These are phyloP conservation scores for Psilocybe azurescens DNA, from an alignment of 768 basidiomycete genomes.

Conservation along the genomic window DNA sequence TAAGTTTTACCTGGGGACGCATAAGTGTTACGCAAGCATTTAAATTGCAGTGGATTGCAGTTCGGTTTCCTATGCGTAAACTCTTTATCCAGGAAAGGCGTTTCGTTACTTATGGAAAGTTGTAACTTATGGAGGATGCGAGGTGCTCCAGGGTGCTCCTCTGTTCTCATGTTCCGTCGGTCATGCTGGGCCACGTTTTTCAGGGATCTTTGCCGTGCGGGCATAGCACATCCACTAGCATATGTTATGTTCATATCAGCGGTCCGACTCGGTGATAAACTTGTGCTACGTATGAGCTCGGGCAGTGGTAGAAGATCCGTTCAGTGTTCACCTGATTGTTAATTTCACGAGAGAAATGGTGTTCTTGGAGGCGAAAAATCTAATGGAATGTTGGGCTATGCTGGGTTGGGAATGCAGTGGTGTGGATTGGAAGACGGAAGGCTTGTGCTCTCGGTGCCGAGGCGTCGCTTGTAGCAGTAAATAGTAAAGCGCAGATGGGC, in stretches of 20 bases:
- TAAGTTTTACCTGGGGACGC: not conserved
- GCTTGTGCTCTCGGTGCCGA: slow-evolving; percentile 18
- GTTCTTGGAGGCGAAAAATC: not conserved
- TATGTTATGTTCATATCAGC: not conserved
- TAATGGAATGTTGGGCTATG: not conserved
- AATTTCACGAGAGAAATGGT: not conserved
- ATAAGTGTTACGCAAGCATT: not conserved
- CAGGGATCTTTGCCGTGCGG: not conserved
- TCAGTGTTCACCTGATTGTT: not conserved
- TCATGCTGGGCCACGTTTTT: slow-evolving; percentile 1
- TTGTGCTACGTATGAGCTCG: not conserved
- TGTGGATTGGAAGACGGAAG: not conserved
- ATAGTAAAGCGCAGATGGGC: not conserved
- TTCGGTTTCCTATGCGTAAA: not conserved
- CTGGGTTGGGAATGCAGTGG: not conserved
- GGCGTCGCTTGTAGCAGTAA: not conserved
- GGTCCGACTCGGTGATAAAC: not conserved
- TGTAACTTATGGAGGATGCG: not conserved
- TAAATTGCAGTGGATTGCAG: not conserved
- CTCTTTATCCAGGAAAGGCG: not conserved
- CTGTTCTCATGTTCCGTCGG: slow-evolving; percentile 11
- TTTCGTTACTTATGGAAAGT: not conserved
- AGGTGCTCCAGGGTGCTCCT: not conserved
- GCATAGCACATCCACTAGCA: not conserved
- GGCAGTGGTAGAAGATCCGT: not conserved